Conservation (phyloP, 495 filamentous ascomycete species). For the Xylaria grammica region DNA sequence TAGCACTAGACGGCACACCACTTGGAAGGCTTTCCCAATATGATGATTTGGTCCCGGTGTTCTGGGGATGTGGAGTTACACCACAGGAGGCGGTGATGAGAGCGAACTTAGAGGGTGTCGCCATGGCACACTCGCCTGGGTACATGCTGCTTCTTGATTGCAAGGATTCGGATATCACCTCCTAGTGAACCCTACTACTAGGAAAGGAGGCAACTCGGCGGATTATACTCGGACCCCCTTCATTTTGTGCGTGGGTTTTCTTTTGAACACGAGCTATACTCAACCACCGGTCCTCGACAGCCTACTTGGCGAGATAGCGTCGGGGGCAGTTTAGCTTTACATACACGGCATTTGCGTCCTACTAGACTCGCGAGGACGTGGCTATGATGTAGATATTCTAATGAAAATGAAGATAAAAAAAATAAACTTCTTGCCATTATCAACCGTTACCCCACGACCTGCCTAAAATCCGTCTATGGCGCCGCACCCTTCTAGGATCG, state of each 20-base stretch:
- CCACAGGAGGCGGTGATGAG: conserved; percentile 62
- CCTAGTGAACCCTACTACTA: too few species aligned
- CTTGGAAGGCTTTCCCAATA: conserved; percentile 28
- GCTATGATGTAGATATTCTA: conserved; percentile 30
- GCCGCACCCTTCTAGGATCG: conserved; percentile 39
- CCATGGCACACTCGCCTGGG: conserved; percentile 61
- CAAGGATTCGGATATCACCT: conserved; percentile 34
- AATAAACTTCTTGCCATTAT: conserved; percentile 25
- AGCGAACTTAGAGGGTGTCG: conserved; percentile 51
- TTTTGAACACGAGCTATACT: conserved; percentile 40
- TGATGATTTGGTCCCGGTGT: conserved; percentile 57
- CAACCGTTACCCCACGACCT: conserved; percentile 29
- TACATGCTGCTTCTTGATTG: conserved; percentile 62
- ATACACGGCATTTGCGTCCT: conserved; percentile 46
- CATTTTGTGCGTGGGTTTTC: too few species aligned
- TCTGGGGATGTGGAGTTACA: conserved; percentile 66
- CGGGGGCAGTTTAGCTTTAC: conserved; percentile 32
- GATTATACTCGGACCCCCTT: too few species aligned
- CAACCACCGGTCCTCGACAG: conserved; percentile 41
- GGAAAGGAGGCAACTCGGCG: too few species aligned
- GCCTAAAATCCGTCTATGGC: conserved; percentile 44
- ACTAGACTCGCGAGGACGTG: conserved; percentile 31
- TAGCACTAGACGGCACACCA: conserved; percentile 34
- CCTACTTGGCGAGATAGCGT: conserved; percentile 33
- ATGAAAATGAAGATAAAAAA: too few species aligned